Percentiles rank a stretch among this genome's conserved stretches.
Conservation (phyloP, 192 early-diverging fungal genomes). For the Thoreauomyces humboldtii region DNA sequence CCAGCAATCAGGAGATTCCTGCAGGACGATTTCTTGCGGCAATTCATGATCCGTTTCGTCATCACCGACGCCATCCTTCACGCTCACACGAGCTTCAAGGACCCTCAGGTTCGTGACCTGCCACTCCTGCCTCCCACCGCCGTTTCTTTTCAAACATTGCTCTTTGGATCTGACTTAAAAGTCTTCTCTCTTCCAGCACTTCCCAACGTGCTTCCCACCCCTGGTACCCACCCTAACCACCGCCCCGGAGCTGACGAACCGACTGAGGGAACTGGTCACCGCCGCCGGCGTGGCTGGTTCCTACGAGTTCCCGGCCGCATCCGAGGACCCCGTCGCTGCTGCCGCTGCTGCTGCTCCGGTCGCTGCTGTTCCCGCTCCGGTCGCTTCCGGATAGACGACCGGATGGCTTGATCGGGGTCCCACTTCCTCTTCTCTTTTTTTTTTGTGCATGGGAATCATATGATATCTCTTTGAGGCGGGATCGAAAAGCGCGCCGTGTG, state of each 20-base stretch:
- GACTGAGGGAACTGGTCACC: slow-evolving; percentile 48
- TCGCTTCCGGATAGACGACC: too few relatives aligned
- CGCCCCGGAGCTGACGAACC: slow-evolving; percentile 59
- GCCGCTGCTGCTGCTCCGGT: background rate
- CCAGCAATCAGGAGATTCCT: slow-evolving; percentile 71
- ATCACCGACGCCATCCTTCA: slow-evolving; percentile 68
- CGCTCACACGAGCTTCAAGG: slow-evolving; percentile 62
- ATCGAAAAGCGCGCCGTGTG: too few relatives aligned
- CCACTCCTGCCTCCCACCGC: too few relatives aligned
- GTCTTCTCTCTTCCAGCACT: slow-evolving; percentile 45
- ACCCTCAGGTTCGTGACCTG: slow-evolving; percentile 46
- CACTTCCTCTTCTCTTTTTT: too few relatives aligned
- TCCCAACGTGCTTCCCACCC: slow-evolving; percentile 63
- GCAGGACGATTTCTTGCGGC: slow-evolving; percentile 88
- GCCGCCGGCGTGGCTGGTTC: slow-evolving; percentile 26
- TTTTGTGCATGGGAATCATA: too few relatives aligned
- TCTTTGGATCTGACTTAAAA: background rate
- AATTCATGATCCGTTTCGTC: slow-evolving; percentile 83
- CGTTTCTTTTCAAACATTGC: background rate
- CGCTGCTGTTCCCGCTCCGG: too few relatives aligned
- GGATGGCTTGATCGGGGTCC: too few relatives aligned
- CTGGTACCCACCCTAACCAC: slow-evolving; percentile 57
- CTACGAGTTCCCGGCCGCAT: slow-evolving; percentile 33
- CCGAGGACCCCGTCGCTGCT: too few relatives aligned
- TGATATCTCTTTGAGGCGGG: too few relatives aligned